Conservation (phyloP, 441 rosid species). For the Aquilaria agallochum region DNA sequence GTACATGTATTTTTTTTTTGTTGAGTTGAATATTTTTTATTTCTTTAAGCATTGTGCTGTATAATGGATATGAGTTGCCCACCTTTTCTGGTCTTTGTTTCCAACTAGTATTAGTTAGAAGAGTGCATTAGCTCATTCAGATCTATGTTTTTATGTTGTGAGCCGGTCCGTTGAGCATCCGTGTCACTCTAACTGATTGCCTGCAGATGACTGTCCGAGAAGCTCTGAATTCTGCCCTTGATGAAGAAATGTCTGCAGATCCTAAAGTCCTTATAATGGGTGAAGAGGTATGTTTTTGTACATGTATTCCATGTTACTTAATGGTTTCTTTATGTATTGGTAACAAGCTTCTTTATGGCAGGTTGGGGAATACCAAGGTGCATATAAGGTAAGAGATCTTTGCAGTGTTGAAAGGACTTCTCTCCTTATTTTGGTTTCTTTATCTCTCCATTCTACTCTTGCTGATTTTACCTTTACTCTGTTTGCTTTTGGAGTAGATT, state of each 20-base stretch:
- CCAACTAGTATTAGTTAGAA: neutral
- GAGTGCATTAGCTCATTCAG: neutral
- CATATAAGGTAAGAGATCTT: conserved; percentile 64
- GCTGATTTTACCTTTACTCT: neutral
- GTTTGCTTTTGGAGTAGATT: conserved; percentile 31
- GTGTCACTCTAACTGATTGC: neutral
- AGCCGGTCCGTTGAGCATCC: neutral
- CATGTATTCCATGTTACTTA: conserved; percentile 2
- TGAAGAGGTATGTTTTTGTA: conserved; percentile 48
- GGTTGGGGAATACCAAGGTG: conserved; percentile 92
- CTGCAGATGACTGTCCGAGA: conserved; percentile 62
- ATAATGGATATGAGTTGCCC: neutral
- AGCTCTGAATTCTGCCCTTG: conserved; percentile 70
- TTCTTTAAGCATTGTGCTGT: too few relatives aligned
- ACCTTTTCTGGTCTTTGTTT: conserved; percentile 2
- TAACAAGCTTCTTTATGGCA: conserved; percentile 14
- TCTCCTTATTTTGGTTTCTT: neutral
- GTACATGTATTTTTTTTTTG: too few relatives aligned
- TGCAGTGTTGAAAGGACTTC: neutral
- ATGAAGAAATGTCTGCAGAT: conserved; percentile 92
- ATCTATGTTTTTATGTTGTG: neutral
- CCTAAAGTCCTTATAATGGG: conserved; percentile 77
- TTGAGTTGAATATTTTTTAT: too few relatives aligned
- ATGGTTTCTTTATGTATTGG: neutral
- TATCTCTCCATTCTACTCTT: neutral